Evolutionary conservation across 805 yeast genomes (phyloP).

Genomic region (Kluyveromyces lactis): DNA sequence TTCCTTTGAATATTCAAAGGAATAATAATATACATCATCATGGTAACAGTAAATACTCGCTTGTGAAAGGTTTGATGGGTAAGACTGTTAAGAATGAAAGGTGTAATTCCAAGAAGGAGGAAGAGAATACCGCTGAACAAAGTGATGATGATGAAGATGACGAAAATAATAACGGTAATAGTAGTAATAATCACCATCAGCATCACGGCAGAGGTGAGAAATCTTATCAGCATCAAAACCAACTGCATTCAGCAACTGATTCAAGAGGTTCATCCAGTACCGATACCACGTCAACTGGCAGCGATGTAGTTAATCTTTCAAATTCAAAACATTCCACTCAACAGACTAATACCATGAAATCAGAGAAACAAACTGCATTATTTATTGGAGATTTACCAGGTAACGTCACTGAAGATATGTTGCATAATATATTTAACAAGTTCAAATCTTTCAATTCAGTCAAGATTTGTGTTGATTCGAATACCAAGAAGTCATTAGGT

Average conservation of each 20-base stretch:
- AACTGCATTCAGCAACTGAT: background rate
- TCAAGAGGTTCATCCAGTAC: constrained; percentile 2
- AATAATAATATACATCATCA: constrained; percentile 1
- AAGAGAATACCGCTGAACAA: background rate
- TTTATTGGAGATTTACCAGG: constrained; percentile 58
- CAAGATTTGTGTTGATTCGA: constrained; percentile 50
- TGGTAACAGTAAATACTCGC: background rate
- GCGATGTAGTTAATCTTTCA: constrained; percentile 3
- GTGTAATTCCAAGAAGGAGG: background rate
- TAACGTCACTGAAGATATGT: constrained; percentile 39
- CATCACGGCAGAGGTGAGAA: background rate
- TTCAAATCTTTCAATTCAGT: constrained; percentile 45
- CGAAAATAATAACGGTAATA: background rate
- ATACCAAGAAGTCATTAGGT: constrained; percentile 50
- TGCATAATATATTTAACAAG: constrained; percentile 36
- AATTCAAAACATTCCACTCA: background rate
- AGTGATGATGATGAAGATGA: background rate
- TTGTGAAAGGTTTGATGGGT: background rate
- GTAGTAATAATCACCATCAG: background rate
- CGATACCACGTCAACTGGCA: constrained; percentile 3
- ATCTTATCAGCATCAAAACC: background rate
- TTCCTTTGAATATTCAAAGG: constrained; percentile 12
- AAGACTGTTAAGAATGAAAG: background rate
- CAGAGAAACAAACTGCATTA: constrained; percentile 27
- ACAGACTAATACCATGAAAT: constrained; percentile 2